Base-by-base conservation (phyloP, 208 protist species). In the Herpetomonas tarakana region DNA sequence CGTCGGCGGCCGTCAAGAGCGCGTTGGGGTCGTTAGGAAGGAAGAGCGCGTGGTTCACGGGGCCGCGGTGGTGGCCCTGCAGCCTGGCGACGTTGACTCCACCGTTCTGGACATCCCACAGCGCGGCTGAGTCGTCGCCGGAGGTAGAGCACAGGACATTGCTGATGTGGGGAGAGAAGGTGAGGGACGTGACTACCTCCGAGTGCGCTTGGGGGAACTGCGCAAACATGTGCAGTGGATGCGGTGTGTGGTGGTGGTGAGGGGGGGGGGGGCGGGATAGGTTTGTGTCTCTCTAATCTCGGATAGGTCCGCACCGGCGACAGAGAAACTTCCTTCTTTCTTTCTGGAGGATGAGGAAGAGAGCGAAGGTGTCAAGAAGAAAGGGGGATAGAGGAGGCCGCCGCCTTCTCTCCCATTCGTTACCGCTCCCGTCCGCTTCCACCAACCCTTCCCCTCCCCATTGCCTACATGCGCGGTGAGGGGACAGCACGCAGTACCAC, bases 31-130 rank as follows among this genome's bases (percentile, higher is more conserved):
- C 52, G 19, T 69, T 49, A 2, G 72, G 65, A 19, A 86, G 57
- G 59, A 92, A 90, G 19, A 92, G 44, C 1, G 80, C 82, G 62
- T 89, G 75, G 59, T 94, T 94, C 1, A 91, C 80, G 11, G 88
- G 80, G 3, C 65, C 76, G n/a, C 70, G 39, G 55, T 94, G 88
- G 50, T 81, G 70, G 41, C 71, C 39, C 30, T 59, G 56, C 47
- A 76, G 58, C 28, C 59, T 51, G n/a, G 49, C 47, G 60, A 58
- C 58, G n/a, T 53, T 52, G 46, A 56, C 52, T 22, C 38, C 52
- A 39, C 54, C 28, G 31, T 71, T 41, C 27, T 64, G 57, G 29
- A 72, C 47, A 60, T 94, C 88, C 85, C 88, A 94, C 46, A 94
- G 68, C 24, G 80, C 76, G 7, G 77, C 71, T n/a, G 82, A 90